Conservation (phyloP, 2,329 filamentous ascomycete species). For the Hypomyces perniciosus region DNA sequence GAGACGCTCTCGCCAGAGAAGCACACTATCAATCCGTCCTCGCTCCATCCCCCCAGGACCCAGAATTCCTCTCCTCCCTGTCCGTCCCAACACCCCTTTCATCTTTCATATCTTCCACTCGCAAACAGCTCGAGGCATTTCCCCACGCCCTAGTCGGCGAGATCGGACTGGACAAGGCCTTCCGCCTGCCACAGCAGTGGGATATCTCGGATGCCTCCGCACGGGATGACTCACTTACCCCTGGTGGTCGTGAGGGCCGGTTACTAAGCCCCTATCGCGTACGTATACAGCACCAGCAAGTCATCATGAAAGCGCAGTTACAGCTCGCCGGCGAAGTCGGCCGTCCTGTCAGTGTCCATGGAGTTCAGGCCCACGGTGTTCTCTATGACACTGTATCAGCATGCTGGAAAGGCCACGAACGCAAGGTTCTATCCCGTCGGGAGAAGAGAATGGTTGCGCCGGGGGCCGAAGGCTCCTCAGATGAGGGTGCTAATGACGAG, state of each 20-base stretch:
- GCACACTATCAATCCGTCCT: conserved; percentile 64
- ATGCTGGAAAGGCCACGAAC: conserved; percentile 67
- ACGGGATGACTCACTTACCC: conserved; percentile 45
- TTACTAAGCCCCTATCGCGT: conserved; percentile 63
- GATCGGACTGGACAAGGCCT: conserved; percentile 70
- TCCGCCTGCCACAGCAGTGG: conserved; percentile 63
- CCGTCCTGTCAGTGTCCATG: conserved; percentile 63
- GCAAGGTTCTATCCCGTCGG: conserved; percentile 51
- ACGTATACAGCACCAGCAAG: conserved; percentile 60
- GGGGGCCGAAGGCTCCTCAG: conserved; percentile 41
- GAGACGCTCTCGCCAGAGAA: conserved; percentile 33
- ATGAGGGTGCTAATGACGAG: conserved; percentile 26
- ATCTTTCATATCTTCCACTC: conserved; percentile 50
- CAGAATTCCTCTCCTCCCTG: conserved; percentile 42
- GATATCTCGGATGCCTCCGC: conserved; percentile 26
- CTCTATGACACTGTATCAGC: conserved; percentile 59
- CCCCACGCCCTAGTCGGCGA: conserved; percentile 68
- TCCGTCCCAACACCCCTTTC: conserved; percentile 57
- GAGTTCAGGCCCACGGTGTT: conserved; percentile 69
- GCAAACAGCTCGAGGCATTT: conserved; percentile 46
- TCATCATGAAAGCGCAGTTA: conserved; percentile 62
- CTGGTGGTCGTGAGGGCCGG: conserved; percentile 65
- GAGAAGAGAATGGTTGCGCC: conserved; percentile 47
- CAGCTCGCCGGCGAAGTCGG: conserved; percentile 61
- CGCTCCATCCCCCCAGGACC: conserved; percentile 42